Conservation (phyloP, 1,139 yeast species). For the Chernovozyma aurita region DNA sequence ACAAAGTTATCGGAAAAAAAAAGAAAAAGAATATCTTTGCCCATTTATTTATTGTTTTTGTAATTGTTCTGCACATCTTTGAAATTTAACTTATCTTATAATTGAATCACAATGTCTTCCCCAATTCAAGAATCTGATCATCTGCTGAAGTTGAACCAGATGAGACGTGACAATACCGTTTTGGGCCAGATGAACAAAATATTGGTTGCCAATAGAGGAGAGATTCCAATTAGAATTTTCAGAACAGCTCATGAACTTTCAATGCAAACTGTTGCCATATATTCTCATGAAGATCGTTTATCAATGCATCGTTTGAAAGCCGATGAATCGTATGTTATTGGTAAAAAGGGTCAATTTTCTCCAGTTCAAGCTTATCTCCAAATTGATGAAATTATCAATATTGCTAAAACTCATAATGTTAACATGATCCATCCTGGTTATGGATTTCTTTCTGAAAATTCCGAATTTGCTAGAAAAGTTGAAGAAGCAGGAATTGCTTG, state of each 20-base stretch:
- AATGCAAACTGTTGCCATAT: conserved; percentile 96
- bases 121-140: conserved; percentile 9
- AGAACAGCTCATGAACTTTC: conserved; percentile 97
- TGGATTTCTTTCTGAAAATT: conserved; percentile 92
- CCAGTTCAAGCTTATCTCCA: conserved; percentile 97
- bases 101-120: conserved; percentile 1
- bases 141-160: conserved; percentile 35
- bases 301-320: conserved; percentile 94
- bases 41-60: no score
- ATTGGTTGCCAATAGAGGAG: conserved; percentile 94
- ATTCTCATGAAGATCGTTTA: conserved; percentile 92
- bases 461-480: conserved; percentile 91
- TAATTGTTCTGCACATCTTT: no score
- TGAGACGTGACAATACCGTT: conserved; percentile 61
- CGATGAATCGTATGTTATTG: conserved; percentile 90
- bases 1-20: no score
- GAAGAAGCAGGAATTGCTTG: conserved; percentile 89
- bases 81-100: no score
- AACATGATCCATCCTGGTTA: conserved; percentile 99
- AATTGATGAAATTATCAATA: conserved; percentile 88
- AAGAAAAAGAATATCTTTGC: no score
- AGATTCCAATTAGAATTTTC: conserved; percentile 84
- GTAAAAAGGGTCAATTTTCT: conserved; percentile 80
- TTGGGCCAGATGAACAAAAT: conserved; percentile 68
- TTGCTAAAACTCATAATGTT: conserved; percentile 83